Base-by-base conservation (phyloP, 208 protist genomes). In the Leishmania tarentolae region DNA sequence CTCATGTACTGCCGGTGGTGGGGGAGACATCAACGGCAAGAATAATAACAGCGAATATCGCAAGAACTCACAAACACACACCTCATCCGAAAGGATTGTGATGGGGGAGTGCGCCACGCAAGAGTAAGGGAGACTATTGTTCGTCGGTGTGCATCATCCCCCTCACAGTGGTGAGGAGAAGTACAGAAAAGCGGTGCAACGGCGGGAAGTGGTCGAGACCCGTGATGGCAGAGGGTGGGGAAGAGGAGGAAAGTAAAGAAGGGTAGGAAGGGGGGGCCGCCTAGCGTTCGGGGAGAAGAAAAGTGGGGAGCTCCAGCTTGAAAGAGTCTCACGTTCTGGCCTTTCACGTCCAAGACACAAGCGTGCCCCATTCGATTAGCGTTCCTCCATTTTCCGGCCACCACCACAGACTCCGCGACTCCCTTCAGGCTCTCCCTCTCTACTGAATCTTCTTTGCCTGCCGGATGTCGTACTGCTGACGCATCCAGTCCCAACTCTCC, bases 401-500 rank as follows among this genome's bases (percentile, higher is more conserved):
- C 69, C 13, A 5, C 17, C 42, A 40, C 19, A 9, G 3, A 21
- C 68, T 8, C 44, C 21, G 0, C n/a, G 3, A 74, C 8, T 35
- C 44, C 46, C 28, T 19, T 50, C 28, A 0, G 31, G 5, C 42
- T 19, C 17, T 37, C n/a, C 3, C 47, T n/a, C 31, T 40, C 50
- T 80, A 84, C 44, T 50, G 50, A 37, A 66, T 80, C 53, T 84
- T 84, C 80, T 86, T 87, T 44, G 59, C 17, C 65, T 89, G 75
- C 13, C 83, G 86, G 19, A 66, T 19, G 17, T 91, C 82, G 40
- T 90, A 82, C 69, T 94, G 75, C 37, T 84, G 40, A 7, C 76
- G 82, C 94, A 97, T 94, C 86, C 85, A 95, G 28, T 95, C 84
- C 92, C 94, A 97, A 61, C 85, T 53, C 28, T 87, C 70, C 79